A percentile compares a stretch with the other conserved stretches of the same genome.
Conservation (phyloP, 1,284 basidiomycete species). For the Pholiota adiposa region DNA sequence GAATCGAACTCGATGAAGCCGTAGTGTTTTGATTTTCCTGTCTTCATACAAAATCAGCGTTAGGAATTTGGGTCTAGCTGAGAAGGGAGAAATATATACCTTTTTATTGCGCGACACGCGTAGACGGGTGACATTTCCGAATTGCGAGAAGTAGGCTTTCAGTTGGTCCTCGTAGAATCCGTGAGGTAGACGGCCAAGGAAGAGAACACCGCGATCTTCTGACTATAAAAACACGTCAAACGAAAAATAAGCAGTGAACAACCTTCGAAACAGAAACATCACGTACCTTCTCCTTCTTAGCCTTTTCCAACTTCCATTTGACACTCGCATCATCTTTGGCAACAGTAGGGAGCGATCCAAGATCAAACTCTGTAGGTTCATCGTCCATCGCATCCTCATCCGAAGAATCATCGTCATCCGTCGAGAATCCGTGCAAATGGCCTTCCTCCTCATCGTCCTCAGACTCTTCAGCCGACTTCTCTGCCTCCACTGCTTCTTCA, state of each 20-base stretch:
- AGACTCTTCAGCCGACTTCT: constrained; percentile 28
- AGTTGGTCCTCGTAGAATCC: constrained; percentile 98
- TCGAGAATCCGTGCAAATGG: constrained; percentile 74
- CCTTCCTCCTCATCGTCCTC: constrained; percentile 40
- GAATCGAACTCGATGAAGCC: constrained; percentile 96
- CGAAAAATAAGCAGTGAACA: neutral
- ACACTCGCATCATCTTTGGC: constrained; percentile 86
- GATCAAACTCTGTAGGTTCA: constrained; percentile 59
- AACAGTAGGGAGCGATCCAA: constrained; percentile 76
- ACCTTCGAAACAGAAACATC: neutral
- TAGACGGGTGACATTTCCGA: constrained; percentile 89
- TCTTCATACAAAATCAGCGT: constrained; percentile 62
- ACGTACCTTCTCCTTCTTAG: constrained; percentile 78
- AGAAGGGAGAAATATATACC: constrained; percentile 44
- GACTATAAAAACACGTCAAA: constrained; percentile 44
- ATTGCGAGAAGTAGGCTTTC: constrained; percentile 92
- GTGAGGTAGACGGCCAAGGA: constrained; percentile 91
- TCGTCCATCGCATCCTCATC: constrained; percentile 73
- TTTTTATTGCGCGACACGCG: constrained; percentile 94
- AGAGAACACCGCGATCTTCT: constrained; percentile 84
- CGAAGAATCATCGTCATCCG: constrained; percentile 81
- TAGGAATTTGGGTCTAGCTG: neutral
- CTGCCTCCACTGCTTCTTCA: constrained; percentile 17
- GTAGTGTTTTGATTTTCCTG: constrained; percentile 95
- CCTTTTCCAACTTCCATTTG: constrained; percentile 81